A percentile compares a stretch with the other conserved stretches of the same genome.
phyloP scores from a whole-genome alignment of 164 flowering plant species.

The Magnolia kwangsiensis region DNA sequence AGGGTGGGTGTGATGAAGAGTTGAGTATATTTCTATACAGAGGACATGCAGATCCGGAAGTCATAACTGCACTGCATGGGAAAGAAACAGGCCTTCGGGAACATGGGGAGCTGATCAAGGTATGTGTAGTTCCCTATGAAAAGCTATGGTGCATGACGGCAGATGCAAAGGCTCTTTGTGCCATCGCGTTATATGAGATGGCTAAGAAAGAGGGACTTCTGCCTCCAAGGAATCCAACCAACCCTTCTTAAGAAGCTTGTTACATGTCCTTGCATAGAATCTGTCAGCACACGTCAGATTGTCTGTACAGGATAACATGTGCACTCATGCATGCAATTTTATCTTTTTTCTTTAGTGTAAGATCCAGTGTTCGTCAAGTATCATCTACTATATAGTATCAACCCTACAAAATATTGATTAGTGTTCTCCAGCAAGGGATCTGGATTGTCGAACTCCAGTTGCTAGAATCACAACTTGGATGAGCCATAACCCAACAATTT shows the following conservation, averaged over 20 bases:
- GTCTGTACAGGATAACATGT: too few species aligned
- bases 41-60: conserved; percentile 49
- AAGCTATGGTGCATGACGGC: conserved; percentile 78
- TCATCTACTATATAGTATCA: too few species aligned
- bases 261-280: neutral
- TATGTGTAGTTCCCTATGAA: conserved; percentile 70
- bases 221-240: conserved; percentile 4
- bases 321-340: too few species aligned
- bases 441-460: too few species aligned
- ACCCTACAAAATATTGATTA: too few species aligned
- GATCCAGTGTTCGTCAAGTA: too few species aligned
- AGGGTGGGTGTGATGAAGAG: conserved; percentile 98
- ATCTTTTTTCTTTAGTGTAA: too few species aligned
- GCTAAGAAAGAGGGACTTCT: conserved; percentile 62
- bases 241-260: neutral
- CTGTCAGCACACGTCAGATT: too few species aligned
- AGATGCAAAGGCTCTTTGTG: conserved; percentile 68
- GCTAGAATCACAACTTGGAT: too few species aligned
- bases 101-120: conserved; percentile 87
- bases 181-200: conserved; percentile 85
- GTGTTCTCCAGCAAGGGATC: too few species aligned
- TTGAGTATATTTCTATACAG: conserved; percentile 63
- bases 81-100: conserved; percentile 86
- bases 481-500: too few species aligned
- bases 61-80: conserved; percentile 63